These are phyloP conservation scores for Phellopilus nigrolimitatus DNA, from an alignment of 1,284 basidiomycete species.

Conservation along the genomic window DNA sequence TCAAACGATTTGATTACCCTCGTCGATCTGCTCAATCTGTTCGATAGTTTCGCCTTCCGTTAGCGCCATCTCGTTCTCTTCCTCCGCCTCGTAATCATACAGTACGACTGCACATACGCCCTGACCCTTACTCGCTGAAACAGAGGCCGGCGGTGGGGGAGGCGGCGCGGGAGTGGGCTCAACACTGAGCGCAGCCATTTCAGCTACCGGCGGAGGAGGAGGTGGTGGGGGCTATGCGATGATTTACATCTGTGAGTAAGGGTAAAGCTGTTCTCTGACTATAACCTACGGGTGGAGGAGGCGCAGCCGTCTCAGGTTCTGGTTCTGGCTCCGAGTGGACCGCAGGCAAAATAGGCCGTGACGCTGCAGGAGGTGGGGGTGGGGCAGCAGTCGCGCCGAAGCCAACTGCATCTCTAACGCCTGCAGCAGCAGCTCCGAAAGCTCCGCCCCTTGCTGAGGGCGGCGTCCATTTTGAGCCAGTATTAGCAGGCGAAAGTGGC, in stretches of 20 bases:
- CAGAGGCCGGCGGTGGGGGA: constrained; percentile 27
- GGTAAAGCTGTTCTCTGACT: neutral
- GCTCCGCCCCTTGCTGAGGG: constrained; percentile 32
- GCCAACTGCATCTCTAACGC: constrained; percentile 12
- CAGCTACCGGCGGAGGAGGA: constrained; percentile 32
- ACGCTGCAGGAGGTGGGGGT: constrained; percentile 26
- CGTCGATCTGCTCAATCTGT: constrained; percentile 80
- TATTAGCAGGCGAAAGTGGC: constrained; percentile 33
- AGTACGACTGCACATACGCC: constrained; percentile 61
- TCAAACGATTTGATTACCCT: constrained; percentile 36
- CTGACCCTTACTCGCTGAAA: constrained; percentile 34
- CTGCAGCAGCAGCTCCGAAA: constrained; percentile 14
- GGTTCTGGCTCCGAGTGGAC: constrained; percentile 25
- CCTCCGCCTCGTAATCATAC: constrained; percentile 78
- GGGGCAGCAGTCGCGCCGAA: constrained; percentile 28
- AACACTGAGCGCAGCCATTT: constrained; percentile 36
- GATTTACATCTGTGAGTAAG: neutral
- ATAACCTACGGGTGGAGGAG: constrained; percentile 27
- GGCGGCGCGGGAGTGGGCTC: constrained; percentile 37
- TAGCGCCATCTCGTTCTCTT: constrained; percentile 83
- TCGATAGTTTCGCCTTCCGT: constrained; percentile 79
- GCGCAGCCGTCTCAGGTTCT: constrained; percentile 24
- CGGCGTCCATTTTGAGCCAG: constrained; percentile 22
- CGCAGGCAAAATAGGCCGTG: constrained; percentile 27
- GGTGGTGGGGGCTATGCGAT: constrained; percentile 28